These are phyloP conservation scores for Calocybe gangraenosa DNA, from an alignment of 768 basidiomycete species.

Conservation along the genomic window DNA sequence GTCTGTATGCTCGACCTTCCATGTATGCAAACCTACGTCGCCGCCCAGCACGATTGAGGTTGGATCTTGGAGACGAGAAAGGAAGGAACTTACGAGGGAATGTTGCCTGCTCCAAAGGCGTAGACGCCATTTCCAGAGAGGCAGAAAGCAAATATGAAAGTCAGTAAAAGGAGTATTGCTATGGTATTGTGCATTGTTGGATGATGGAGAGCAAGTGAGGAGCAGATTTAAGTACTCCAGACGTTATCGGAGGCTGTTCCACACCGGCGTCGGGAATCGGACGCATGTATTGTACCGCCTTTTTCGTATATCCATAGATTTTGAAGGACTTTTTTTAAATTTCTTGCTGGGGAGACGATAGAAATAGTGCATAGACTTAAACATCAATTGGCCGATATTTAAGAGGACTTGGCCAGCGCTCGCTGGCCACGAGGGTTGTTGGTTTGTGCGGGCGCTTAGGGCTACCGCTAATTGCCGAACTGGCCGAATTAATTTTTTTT, in stretches of 20 bases:
- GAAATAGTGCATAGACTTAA: neutral
- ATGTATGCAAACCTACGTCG: constrained; percentile 68
- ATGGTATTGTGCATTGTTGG: constrained; percentile 29
- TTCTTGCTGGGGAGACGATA: neutral
- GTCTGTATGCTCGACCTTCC: constrained; percentile 81
- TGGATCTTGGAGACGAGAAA: constrained; percentile 6
- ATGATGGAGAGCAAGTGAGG: constrained; percentile 8
- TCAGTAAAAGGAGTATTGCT: constrained; percentile 37
- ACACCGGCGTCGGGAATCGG: constrained; percentile 17
- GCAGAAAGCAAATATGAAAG: constrained; percentile 53
- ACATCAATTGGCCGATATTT: neutral
- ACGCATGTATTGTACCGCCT: constrained; percentile 1
- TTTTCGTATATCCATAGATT: neutral
- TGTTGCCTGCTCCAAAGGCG: constrained; percentile 85
- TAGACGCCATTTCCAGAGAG: constrained; percentile 55
- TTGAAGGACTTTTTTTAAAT: neutral
- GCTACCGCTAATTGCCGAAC: constrained; percentile 21
- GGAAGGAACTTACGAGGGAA: constrained; percentile 53
- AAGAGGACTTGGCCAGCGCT: neutral
- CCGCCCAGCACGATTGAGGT: constrained; percentile 9
- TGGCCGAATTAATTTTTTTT: constrained; percentile 25
- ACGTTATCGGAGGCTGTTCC: no score
- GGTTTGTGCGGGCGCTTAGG: constrained; percentile 3
- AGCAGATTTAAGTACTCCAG: no score
- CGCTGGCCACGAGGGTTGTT: neutral